Base-by-base conservation (phyloP, 208 protist species). In the Trypanosoma vivax region DNA sequence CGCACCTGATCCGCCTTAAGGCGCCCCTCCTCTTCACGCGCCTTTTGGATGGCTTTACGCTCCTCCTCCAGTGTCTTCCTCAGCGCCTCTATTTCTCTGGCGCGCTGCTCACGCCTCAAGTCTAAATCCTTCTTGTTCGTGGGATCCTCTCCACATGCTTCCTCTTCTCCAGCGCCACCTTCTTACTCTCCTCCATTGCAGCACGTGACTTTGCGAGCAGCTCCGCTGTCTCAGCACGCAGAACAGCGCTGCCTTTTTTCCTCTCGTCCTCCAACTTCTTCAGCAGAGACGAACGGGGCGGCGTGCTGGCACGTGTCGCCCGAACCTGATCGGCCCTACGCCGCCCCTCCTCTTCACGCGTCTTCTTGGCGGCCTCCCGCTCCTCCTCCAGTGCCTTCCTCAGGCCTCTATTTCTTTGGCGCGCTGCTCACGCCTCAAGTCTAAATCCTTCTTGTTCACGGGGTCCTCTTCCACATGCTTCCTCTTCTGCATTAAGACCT, bases 11-110 rank as follows among this genome's bases (percentile, higher is more conserved):
- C 47, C 18, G 50, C 42, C 41, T n/a, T 40, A 30, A 39, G 58
- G 6, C 31, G 38, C 41, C 46, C 40, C 50, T 83, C 72, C 60
- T 76, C 65, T 57, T 79, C 63, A 25, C 80, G 73, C 45, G 66
- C 50, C 64, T 75, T 60, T 38, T 76, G 50, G 29, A 82, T 72
- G 19, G 46, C 41, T 25, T 55, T 53, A 9, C 38, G 74, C 58
- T 84, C 78, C 58, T 67, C 70, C 50, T 80, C 76, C 13, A 79
- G 34, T 46, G 70, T 56, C 37, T 25, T 25, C 42, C 79, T 70
- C 54, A 69, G 48, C 40, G 62, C 66, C 51, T 88, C 80, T 40
- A 43, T 56, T 34, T 65, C 60, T 49, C 70, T 67, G 7, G 37
- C 65, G 61, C 72, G 64, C 56, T 60, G 57, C 48, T 76, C 67